Evolutionary conservation across 768 basidiomycete species (phyloP).

Genomic region (Tylopilus subfusipes): DNA sequence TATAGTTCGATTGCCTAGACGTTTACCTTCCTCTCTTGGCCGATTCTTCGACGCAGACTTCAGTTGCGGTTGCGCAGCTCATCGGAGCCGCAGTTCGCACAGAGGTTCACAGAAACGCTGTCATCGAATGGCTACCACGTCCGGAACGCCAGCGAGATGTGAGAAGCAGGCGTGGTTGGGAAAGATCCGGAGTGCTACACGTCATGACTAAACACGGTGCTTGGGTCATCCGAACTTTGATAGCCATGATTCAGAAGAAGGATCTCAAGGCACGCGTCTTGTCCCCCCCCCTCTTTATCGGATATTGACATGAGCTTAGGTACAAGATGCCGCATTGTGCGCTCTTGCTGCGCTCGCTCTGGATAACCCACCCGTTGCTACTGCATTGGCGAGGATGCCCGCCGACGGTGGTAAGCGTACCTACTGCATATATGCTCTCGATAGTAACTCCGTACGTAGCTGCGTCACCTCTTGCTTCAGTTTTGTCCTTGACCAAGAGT

Average conservation of each 20-base stretch:
- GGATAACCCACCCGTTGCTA: slow-evolving; percentile 56
- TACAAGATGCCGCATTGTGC: slow-evolving; percentile 61
- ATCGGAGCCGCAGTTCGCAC: slow-evolving; percentile 51
- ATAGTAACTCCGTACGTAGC: slow-evolving; percentile 7
- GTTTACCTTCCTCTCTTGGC: slow-evolving; percentile 62
- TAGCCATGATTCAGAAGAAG: slow-evolving; percentile 44
- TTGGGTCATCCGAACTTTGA: slow-evolving; percentile 56
- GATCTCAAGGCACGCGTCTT: slow-evolving; percentile 49
- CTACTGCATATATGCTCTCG: slow-evolving; percentile 2
- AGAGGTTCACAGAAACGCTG: slow-evolving; percentile 43
- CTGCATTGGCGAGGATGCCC: slow-evolving; percentile 41
- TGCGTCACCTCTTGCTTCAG: slow-evolving; percentile 33
- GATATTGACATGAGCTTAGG: slow-evolving; percentile 32
- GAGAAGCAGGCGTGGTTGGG: slow-evolving; percentile 69
- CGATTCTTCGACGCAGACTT: slow-evolving; percentile 39
- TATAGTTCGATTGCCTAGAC: slow-evolving; percentile 58
- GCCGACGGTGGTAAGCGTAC: slow-evolving; percentile 40
- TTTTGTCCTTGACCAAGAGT: slow-evolving; percentile 55
- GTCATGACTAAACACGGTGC: slow-evolving; percentile 46
- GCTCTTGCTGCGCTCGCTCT: slow-evolving; percentile 65
- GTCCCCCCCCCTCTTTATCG: background rate
- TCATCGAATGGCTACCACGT: slow-evolving; percentile 63
- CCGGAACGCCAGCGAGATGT: slow-evolving; percentile 52
- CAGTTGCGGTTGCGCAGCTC: slow-evolving; percentile 56
- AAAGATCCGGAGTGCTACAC: slow-evolving; percentile 47